Evolutionary conservation across 352 stramenopile genomes (phyloP), one percentile per base, ranked within the genome.

Genomic region (Pythium aphanidermatum): DNA sequence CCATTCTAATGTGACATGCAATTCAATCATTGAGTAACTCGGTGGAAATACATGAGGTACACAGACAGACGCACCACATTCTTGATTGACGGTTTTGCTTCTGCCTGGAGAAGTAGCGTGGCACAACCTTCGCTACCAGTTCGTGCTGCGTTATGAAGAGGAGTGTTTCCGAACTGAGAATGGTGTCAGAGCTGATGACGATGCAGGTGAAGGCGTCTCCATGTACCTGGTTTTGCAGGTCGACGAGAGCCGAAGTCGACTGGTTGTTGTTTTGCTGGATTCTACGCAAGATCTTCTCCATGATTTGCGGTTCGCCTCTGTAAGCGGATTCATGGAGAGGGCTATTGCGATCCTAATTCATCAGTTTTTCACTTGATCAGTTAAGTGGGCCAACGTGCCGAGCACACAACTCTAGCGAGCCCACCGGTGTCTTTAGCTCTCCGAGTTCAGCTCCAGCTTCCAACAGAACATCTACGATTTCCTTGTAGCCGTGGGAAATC

Each of bases 331-430:
- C 79, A 14, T 91, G 79, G 11, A 91, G 58, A 8, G 79, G 74
- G 30, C 69, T 88, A 30, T 91, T 91, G 44, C 62, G 71, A 35
- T 88, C 75, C 78, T 90, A 58, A n/a, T n/a, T n/a, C n/a, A n/a
- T n/a, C n/a, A n/a, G n/a, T n/a, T n/a, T n/a, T n/a, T n/a, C n/a
- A n/a, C n/a, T n/a, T n/a, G n/a, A n/a, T n/a, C n/a, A n/a, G n/a
- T n/a, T n/a, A n/a, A n/a, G n/a, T n/a, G n/a, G n/a, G n/a, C n/a
- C n/a, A n/a, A n/a, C n/a, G n/a, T n/a, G n/a, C n/a, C n/a, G n/a
- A n/a, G n/a, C n/a, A n/a, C n/a, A n/a, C n/a, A n/a, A n/a, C n/a
- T n/a, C n/a, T n/a, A 5, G 14, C 6, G 16, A 27, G 39, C 60
- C 17, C 47, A 91, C 78, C 19, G 79, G 79, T 3, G 72, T 91